Percentiles rank a stretch among this genome's conserved stretches.
These are phyloP conservation scores for Brettanomyces naardenensis DNA, from an alignment of 805 yeast species.

Conservation along the genomic window DNA sequence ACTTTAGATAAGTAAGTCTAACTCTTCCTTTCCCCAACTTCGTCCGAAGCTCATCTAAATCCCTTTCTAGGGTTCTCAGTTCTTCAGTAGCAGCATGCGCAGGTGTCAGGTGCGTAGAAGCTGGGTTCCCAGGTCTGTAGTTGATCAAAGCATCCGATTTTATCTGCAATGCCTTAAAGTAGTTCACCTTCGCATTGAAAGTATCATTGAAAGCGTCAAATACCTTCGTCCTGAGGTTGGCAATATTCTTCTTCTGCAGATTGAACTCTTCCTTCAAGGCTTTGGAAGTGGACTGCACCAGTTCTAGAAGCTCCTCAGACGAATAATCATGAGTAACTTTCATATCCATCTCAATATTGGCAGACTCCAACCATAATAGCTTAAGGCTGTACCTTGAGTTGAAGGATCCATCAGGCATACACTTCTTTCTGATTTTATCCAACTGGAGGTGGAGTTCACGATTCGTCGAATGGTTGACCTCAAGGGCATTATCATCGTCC, in stretches of 20 bases:
- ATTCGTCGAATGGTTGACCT: slow-evolving; percentile 13
- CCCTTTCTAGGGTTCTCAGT: slow-evolving; percentile 8
- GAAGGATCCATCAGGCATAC: slow-evolving; percentile 26
- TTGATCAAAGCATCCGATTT: slow-evolving; percentile 75
- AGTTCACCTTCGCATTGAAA: slow-evolving; percentile 74
- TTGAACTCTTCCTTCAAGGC: slow-evolving; percentile 28
- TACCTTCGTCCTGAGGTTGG: slow-evolving; percentile 36
- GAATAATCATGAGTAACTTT: not conserved
- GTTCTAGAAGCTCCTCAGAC: not conserved
- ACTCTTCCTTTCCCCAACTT: slow-evolving; percentile 26
- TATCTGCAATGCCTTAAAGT: slow-evolving; percentile 77
- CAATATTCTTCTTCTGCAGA: slow-evolving; percentile 34
- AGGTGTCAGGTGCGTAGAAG: slow-evolving; percentile 10
- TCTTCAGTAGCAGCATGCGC: slow-evolving; percentile 16
- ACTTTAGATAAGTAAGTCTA: slow-evolving; percentile 41
- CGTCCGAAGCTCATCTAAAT: slow-evolving; percentile 9
- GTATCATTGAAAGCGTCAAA: slow-evolving; percentile 49
- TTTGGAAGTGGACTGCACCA: not conserved
- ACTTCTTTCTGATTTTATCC: slow-evolving; percentile 24
- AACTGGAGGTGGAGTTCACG: slow-evolving; percentile 26
- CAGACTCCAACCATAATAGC: slow-evolving; percentile 15
- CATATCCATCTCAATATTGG: slow-evolving; percentile 17
- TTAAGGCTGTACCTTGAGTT: slow-evolving; percentile 21
- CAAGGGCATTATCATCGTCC: slow-evolving; percentile 9
- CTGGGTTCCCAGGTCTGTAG: slow-evolving; percentile 26